Conservation (phyloP, 768 basidiomycete species). For the Calocera cornea region DNA sequence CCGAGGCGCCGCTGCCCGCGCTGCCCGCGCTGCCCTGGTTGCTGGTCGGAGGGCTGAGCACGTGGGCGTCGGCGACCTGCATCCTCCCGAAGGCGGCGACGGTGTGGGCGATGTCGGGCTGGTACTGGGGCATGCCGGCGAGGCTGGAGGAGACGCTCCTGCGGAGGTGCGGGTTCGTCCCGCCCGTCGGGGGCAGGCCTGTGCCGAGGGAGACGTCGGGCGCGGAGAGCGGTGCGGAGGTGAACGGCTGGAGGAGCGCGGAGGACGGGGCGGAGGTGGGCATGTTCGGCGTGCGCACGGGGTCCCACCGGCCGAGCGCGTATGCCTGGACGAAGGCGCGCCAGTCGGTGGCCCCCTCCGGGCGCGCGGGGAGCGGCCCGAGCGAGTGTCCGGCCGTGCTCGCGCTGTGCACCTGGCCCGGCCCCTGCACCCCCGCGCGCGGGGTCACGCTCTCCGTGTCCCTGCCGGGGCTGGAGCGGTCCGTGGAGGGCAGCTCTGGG, state of each 20-base stretch:
- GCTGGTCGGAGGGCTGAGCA: constrained; percentile 1
- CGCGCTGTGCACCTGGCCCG: neutral
- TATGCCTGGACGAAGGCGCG: constrained; percentile 63
- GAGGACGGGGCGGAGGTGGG: neutral
- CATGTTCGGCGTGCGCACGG: constrained; percentile 19
- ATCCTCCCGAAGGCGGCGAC: constrained; percentile 6
- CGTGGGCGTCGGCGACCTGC: neutral
- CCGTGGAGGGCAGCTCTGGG: neutral
- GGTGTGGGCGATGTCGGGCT: neutral
- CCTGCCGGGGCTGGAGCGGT: neutral
- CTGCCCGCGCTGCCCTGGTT: neutral
- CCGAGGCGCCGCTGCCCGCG: neutral
- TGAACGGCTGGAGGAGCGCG: neutral
- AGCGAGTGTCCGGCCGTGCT: neutral
- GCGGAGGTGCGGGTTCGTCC: neutral
- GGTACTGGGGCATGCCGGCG: neutral
- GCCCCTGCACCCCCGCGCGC: too few relatives aligned
- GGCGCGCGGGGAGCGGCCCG: neutral
- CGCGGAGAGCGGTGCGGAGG: constrained; percentile 3
- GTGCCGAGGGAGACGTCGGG: neutral
- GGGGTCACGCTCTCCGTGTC: neutral
- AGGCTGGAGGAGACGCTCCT: neutral
- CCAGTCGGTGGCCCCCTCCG: constrained; percentile 38
- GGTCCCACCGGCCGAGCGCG: constrained; percentile 66
- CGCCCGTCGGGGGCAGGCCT: neutral